These are phyloP conservation scores for Mortierella sp. DNA, from an alignment of 371 early-diverging fungal species.

Conservation along the genomic window DNA sequence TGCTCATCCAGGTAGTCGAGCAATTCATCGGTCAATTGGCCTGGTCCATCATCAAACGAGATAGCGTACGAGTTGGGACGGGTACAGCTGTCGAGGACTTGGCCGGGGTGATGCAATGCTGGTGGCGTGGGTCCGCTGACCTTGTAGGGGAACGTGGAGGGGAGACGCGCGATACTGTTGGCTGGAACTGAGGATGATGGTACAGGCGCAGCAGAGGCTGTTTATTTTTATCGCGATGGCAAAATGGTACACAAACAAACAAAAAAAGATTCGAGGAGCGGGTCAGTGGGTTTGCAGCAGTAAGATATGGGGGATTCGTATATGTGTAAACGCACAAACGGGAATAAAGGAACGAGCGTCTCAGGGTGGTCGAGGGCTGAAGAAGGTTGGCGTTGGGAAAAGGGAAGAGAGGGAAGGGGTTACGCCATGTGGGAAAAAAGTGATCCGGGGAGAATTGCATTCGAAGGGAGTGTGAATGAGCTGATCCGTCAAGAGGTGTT, in stretches of 20 bases:
- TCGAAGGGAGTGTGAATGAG: not conserved
- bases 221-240: not conserved
- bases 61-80: conserved; percentile 65
- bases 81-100: conserved; percentile 46
- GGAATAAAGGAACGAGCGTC: not conserved
- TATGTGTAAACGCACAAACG: not conserved
- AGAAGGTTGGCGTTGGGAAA: not conserved
- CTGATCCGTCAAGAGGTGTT: not conserved
- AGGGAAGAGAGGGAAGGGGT: not conserved
- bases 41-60: conserved; percentile 74
- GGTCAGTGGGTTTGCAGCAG: not conserved
- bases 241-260: not conserved
- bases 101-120: conserved; percentile 22
- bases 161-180: not conserved
- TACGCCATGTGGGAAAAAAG: not conserved
- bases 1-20: conserved; percentile 58
- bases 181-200: not conserved
- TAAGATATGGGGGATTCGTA: not conserved
- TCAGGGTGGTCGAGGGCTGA: not conserved
- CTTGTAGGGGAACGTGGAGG: conserved; percentile 28
- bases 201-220: conserved; percentile 16
- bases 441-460: conserved; percentile 2
- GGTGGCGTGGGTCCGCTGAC: conserved; percentile 41
- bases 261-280: not conserved
- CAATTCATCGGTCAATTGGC: conserved; percentile 61